Evolutionary conservation across 768 basidiomycete genomes (phyloP), one percentile per base, ranked within the genome.

Genomic region (Hypholoma fasciculare): DNA sequence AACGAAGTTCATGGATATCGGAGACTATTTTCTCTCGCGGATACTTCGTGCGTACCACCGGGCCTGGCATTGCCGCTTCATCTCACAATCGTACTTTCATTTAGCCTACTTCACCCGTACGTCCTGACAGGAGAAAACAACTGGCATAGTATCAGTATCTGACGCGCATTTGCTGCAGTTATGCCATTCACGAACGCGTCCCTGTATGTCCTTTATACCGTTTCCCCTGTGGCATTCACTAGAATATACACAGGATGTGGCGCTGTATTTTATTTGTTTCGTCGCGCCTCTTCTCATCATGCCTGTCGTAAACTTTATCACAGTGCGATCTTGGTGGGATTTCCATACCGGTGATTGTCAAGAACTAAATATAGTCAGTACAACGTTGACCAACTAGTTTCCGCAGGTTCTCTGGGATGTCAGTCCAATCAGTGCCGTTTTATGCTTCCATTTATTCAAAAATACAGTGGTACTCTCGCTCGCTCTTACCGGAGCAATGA

Each of bases 271-370:
- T 12, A 83, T 87, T 51, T 74, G 74, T 52, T 71, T 82, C 54
- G 83, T 87, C 2, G 78, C 90, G 2, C 96, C 96, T 0, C 69
- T 92, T 19, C 65, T 85, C 46, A 73, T 94, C 43, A 85, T 92
- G 66, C 79, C 87, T 17, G 62, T 85, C 17, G 80, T 96, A 63
- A 91, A 92, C 63, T 57, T 86, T 19, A 49, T 90, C 13, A 88
- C 92, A 19, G 76, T 93, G 27, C 82, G 89, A n/a, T 89, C 86
- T 2, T 86, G 85, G 77, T 98, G 95, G 94, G 96, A 97, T 67
- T 75, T 89, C 30, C 96, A 97, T 67, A 88, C 85, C 65, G 79
- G 89, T 73, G 62, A 70, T 73, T 40, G 13, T 44, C 16, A 36
- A n/a, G 20, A 14, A 47, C 19, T 49, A 20, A 16, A 23, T 26